Percentiles rank a stretch among this genome's conserved stretches.
Evolutionary conservation across 2,329 filamentous ascomycete genomes (phyloP).

Genomic region (Monosporascus cannonballus): DNA sequence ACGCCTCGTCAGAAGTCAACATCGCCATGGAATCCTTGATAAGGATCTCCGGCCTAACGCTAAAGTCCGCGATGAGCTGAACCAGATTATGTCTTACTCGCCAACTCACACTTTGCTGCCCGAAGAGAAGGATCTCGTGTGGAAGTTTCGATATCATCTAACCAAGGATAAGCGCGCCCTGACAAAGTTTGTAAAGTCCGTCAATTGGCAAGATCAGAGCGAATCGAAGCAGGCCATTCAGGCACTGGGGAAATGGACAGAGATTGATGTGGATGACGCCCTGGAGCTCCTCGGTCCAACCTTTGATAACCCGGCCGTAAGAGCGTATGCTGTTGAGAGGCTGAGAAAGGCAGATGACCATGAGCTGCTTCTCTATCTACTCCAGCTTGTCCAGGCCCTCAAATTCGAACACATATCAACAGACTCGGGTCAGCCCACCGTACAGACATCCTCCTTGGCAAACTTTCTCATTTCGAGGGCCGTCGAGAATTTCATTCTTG

Average conservation of each 20-base stretch:
- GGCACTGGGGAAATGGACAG: conserved; percentile 86
- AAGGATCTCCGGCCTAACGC: conserved; percentile 94
- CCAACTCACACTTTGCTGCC: conserved; percentile 82
- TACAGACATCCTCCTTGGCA: conserved; percentile 73
- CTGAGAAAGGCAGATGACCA: conserved; percentile 88
- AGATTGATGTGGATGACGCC: conserved; percentile 95
- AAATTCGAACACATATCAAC: conserved; percentile 80
- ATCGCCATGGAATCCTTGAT: conserved; percentile 87
- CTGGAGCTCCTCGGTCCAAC: conserved; percentile 88
- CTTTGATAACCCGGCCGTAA: conserved; percentile 81
- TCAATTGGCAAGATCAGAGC: conserved; percentile 82
- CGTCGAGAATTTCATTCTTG: conserved; percentile 79
- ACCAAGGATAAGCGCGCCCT: conserved; percentile 86
- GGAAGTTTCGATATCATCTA: conserved; percentile 95
- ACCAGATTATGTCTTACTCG: conserved; percentile 84
- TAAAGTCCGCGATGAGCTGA: conserved; percentile 89
- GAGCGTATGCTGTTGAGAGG: conserved; percentile 88
- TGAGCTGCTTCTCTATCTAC: conserved; percentile 81
- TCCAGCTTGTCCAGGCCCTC: conserved; percentile 91
- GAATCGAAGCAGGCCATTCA: conserved; percentile 88
- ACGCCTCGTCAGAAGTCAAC: conserved; percentile 81
- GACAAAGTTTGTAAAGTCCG: conserved; percentile 97
- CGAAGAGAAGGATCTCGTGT: conserved; percentile 92
- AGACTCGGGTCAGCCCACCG: conserved; percentile 52
- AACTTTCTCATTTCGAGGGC: conserved; percentile 85